phyloP scores from a whole-genome alignment of 352 stramenopile species.

The Phytopythium cucurbitacearum region DNA sequence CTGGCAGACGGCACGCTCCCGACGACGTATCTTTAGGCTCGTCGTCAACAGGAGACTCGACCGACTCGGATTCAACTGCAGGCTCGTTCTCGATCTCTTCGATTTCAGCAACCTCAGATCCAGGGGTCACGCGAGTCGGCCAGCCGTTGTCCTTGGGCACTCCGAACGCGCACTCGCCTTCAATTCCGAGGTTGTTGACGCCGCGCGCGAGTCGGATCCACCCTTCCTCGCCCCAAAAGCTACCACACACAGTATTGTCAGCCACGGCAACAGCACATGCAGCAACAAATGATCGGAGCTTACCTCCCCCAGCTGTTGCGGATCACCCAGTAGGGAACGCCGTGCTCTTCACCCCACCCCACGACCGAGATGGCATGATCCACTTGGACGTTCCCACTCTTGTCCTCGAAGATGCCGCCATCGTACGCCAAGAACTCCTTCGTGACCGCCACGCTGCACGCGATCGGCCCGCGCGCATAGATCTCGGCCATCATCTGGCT shows the following conservation, averaged over 20 bases:
- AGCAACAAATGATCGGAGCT: not conserved
- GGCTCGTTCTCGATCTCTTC: conserved; percentile 8
- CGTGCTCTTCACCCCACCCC: conserved; percentile 91
- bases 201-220: conserved; percentile 93
- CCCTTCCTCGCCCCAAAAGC: conserved; percentile 94
- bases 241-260: conserved; percentile 15
- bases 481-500: conserved; percentile 96
- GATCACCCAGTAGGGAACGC: conserved; percentile 93
- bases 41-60: conserved; percentile 2
- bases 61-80: not conserved
- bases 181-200: conserved; percentile 92
- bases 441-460: conserved; percentile 91
- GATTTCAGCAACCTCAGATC: conserved; percentile 3
- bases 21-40: conserved; percentile 16
- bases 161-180: conserved; percentile 91
- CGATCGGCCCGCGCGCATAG: conserved; percentile 92
- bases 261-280: not conserved
- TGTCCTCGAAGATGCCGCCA: conserved; percentile 92
- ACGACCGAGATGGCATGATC: conserved; percentile 95
- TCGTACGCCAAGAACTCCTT: conserved; percentile 89
- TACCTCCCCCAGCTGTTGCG: conserved; percentile 89
- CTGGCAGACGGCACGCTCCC: conserved; percentile 48
- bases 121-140: conserved; percentile 42
- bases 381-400: conserved; percentile 64
- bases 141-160: conserved; percentile 80